phyloP scores from a whole-genome alignment of 129 eudicot species.

The Lactuca sativa region DNA sequence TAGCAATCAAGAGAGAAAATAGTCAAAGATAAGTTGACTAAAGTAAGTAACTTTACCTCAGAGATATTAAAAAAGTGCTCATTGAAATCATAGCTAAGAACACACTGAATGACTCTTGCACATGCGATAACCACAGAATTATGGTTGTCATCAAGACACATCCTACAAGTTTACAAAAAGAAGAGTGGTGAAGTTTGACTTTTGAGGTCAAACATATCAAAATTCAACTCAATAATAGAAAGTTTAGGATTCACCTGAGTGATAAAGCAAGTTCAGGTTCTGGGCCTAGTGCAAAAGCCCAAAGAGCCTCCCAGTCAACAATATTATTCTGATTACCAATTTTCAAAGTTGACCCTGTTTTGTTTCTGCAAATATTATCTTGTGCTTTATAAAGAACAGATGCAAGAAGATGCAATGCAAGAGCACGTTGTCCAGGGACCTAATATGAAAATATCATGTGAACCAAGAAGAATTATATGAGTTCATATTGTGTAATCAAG shows the following conservation, averaged over 20 bases:
- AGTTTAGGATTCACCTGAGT: conserved; percentile 51
- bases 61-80: conserved; percentile 62
- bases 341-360: conserved; percentile 40
- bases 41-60: conserved; percentile 48
- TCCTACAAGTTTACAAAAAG: conserved; percentile 45
- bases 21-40: conserved; percentile 4
- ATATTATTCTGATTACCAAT: conserved; percentile 27
- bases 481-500: conserved; percentile 13
- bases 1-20: conserved; percentile 4
- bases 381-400: conserved; percentile 73
- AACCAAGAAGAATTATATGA: conserved; percentile 9
- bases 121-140: conserved; percentile 81
- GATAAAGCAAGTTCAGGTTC: conserved; percentile 95
- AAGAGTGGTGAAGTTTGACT: neutral
- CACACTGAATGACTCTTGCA: conserved; percentile 76
- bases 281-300: conserved; percentile 97
- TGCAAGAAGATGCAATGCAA: conserved; percentile 88
- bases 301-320: conserved; percentile 93
- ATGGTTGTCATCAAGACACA: conserved; percentile 92
- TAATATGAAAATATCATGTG: conserved; percentile 33
- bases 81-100: conserved; percentile 66
- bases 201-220: neutral
- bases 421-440: conserved; percentile 90
- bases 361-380: conserved; percentile 41
- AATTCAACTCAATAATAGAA: neutral